A percentile compares a stretch with the other conserved stretches of the same genome.
These are phyloP conservation scores for Spathaspora gorwiae DNA, from an alignment of 805 yeast genomes.

Conservation along the genomic window DNA sequence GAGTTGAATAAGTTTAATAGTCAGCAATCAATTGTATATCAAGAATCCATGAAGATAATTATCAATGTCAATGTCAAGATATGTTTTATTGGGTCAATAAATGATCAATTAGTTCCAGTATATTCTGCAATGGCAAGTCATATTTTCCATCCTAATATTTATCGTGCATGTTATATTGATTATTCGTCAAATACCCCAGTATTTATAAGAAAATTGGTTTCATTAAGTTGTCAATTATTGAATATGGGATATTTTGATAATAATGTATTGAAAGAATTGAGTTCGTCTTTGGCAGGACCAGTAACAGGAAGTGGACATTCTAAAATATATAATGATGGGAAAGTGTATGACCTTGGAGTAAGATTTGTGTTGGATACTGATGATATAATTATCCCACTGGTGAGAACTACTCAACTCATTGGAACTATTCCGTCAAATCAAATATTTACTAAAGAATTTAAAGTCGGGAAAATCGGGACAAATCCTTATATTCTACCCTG, in stretches of 20 bases:
- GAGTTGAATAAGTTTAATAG: conserved; percentile 79
- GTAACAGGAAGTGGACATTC: conserved; percentile 96
- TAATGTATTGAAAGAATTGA: conserved; percentile 79
- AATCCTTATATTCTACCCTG: conserved; percentile 90
- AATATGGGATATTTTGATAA: conserved; percentile 81
- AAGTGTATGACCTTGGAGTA: conserved; percentile 78
- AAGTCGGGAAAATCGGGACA: conserved; percentile 59
- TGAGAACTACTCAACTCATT: conserved; percentile 3
- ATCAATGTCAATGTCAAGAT: conserved; percentile 71
- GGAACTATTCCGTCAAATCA: conserved; percentile 1
- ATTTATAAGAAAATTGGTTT: conserved; percentile 70
- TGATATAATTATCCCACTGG: conserved; percentile 41
- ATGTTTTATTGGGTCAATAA: conserved; percentile 80
- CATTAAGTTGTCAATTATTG: conserved; percentile 66
- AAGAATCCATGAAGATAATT: conserved; percentile 61
- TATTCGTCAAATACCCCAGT: conserved; percentile 72
- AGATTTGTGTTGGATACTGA: conserved; percentile 73
- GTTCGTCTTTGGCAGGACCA: conserved; percentile 73
- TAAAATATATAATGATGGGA: conserved; percentile 74
- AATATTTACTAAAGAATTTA: conserved; percentile 40
- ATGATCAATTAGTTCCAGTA: conserved; percentile 91
- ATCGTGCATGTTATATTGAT: conserved; percentile 85
- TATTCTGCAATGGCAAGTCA: conserved; percentile 84
- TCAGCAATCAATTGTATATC: conserved; percentile 63
- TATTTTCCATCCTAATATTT: conserved; percentile 83